These are phyloP conservation scores for Fusarium beomiforme DNA, from an alignment of 2,329 filamentous ascomycete species.

Conservation along the genomic window DNA sequence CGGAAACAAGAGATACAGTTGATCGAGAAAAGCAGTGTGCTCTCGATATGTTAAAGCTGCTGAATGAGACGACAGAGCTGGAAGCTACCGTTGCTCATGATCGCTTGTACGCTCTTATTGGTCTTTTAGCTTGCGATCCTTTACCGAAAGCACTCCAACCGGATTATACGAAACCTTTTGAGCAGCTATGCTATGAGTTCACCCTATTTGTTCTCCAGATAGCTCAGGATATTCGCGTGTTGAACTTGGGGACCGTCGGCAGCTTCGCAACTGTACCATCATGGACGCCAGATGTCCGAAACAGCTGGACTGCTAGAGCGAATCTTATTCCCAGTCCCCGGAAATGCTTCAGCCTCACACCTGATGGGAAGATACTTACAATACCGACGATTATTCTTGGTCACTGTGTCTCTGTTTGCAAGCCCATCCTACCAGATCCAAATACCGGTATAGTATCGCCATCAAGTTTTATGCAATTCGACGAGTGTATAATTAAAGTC, in stretches of 20 bases:
- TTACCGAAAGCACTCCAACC: background rate
- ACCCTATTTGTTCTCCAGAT: background rate
- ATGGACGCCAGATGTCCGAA: slow-evolving; percentile 12
- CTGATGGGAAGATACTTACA: accelerated
- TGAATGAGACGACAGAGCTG: slow-evolving; percentile 13
- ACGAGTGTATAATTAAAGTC: background rate
- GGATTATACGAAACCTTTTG: background rate
- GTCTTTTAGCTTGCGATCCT: slow-evolving; percentile 4
- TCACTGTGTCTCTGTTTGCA: background rate
- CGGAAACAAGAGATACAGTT: accelerated
- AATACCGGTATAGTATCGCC: accelerated
- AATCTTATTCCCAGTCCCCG: background rate
- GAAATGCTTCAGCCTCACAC: background rate
- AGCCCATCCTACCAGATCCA: accelerated
- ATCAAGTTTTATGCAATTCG: background rate
- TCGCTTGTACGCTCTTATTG: slow-evolving; percentile 9
- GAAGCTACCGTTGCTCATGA: slow-evolving; percentile 25
- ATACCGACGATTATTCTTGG: background rate
- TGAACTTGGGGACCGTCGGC: background rate
- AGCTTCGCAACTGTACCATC: background rate
- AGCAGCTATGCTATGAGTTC: background rate
- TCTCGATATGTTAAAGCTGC: background rate
- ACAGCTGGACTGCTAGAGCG: slow-evolving; percentile 3
- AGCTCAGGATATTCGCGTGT: background rate
- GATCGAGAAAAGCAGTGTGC: background rate